Base-by-base conservation (phyloP, 371 early-diverging fungal species). In the Lichtheimia ramosa region DNA sequence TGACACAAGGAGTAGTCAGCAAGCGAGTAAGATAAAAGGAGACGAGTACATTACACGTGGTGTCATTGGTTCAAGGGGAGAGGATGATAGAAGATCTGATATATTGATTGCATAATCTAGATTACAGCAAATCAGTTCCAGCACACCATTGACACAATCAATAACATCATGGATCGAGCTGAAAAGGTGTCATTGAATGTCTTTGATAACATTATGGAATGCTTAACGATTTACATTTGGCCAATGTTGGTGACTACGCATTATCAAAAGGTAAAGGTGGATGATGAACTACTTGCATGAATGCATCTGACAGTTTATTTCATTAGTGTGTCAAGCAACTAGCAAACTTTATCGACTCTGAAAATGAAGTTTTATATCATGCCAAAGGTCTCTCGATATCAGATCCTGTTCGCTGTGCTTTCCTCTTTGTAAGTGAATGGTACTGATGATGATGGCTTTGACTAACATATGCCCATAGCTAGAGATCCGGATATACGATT, bases 171-270 rank as follows among this genome's bases (percentile, higher is more conserved):
- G 68, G 61, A 65, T 34, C 62, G 69, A 58, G 81, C 81, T 6
- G 81, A 81, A 55, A 71, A 72, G 53, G n/a, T 81, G 34, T 70
- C 78, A 8, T 65, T 64, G 58, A 58, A 59, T 46, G 68, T 76
- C 5, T 66, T 81, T 43, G 75, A 81, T 54, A 81, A 81, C 55
- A 61, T 81, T 20, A 66, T 81, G 60, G 81, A 81, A 54, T 73
- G 67, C 42, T 51, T 75, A n/a, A 77, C 76, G 4, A 71, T 81
- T 8, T 81, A 81, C 43, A 49, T 68, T 1, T 81, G 75, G 81
- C 78, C 81, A 7, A 51, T 81, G n/a, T 54, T 77, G 6, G 70
- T 75, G 51, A 64, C 75, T 3, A 73, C 78, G 0, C 68, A 81
- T 59, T 77, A 81, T 62, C 78, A 77, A 64, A 67, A 70, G 54